Evolutionary conservation across 2,329 filamentous ascomycete genomes (phyloP).

Genomic region (Oidium heveae): DNA sequence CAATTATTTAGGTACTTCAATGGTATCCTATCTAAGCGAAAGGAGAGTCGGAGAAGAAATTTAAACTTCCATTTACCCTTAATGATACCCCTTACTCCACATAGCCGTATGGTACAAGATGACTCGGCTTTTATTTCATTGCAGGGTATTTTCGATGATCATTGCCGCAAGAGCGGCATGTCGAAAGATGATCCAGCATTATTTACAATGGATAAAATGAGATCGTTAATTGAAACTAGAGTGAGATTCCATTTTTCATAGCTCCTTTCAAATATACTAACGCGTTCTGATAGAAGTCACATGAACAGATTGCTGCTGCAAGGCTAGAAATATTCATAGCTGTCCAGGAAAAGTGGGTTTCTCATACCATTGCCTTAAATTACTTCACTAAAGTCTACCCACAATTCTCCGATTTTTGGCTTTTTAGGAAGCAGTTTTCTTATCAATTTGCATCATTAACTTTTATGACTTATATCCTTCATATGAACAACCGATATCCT

Average conservation of each 20-base stretch:
- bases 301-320: conserved; percentile 45
- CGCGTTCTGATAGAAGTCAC: conserved; percentile 25
- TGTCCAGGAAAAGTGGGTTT: conserved; percentile 84
- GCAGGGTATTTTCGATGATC: conserved; percentile 88
- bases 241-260: conserved; percentile 1
- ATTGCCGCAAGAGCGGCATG: conserved; percentile 66
- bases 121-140: conserved; percentile 84
- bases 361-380: conserved; percentile 54
- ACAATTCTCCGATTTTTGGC: conserved; percentile 83
- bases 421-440: conserved; percentile 90
- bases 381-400: conserved; percentile 80
- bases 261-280: background rate
- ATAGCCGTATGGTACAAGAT: conserved; percentile 87
- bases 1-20: conserved; percentile 97
- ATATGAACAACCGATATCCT: conserved; percentile 88
- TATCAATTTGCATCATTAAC: conserved; percentile 88
- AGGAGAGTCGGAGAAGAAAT: conserved; percentile 82
- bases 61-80: conserved; percentile 87
- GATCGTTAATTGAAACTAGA: conserved; percentile 40
- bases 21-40: conserved; percentile 69
- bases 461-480: conserved; percentile 97
- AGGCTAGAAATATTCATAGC: conserved; percentile 80
- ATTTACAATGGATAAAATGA: conserved; percentile 85
- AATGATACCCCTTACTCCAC: conserved; percentile 85
- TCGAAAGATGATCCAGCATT: conserved; percentile 89